phyloP scores from a whole-genome alignment of 768 basidiomycete genomes.

The Grammothele lineata region DNA sequence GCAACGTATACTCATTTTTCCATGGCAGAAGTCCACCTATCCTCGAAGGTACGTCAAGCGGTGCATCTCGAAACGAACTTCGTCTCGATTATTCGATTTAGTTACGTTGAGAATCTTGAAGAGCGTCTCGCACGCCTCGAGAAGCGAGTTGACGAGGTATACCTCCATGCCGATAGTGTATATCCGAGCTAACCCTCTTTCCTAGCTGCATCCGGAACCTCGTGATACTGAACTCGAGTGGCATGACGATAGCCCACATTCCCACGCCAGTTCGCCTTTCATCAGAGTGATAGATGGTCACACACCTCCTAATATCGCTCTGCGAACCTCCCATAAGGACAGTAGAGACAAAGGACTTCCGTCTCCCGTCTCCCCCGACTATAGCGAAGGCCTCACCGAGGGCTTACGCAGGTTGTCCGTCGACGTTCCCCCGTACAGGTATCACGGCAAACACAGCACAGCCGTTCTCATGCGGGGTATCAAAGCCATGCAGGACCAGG shows the following conservation, averaged over 20 bases:
- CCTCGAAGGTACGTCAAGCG: background rate
- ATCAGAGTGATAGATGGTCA: no score
- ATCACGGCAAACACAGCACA: background rate
- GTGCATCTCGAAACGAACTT: background rate
- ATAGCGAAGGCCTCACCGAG: background rate
- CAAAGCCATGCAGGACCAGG: background rate
- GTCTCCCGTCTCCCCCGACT: background rate
- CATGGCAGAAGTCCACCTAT: background rate
- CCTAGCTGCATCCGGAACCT: background rate
- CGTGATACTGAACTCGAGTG: background rate
- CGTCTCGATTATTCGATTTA: background rate
- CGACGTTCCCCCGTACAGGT: background rate
- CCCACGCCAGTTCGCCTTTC: background rate
- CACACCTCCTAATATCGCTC: background rate
- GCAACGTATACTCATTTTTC: background rate
- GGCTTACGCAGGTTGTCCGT: background rate
- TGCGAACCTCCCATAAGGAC: background rate
- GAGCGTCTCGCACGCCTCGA: conserved; percentile 2
- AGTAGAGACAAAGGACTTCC: background rate
- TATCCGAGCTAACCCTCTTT: background rate
- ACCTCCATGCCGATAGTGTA: background rate
- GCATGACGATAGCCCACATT: background rate
- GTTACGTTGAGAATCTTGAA: conserved; percentile 4
- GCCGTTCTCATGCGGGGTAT: background rate
- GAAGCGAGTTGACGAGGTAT: background rate